phyloP scores from a whole-genome alignment of 371 early-diverging fungal species.

The Amoeboaphelidium occidentale region DNA sequence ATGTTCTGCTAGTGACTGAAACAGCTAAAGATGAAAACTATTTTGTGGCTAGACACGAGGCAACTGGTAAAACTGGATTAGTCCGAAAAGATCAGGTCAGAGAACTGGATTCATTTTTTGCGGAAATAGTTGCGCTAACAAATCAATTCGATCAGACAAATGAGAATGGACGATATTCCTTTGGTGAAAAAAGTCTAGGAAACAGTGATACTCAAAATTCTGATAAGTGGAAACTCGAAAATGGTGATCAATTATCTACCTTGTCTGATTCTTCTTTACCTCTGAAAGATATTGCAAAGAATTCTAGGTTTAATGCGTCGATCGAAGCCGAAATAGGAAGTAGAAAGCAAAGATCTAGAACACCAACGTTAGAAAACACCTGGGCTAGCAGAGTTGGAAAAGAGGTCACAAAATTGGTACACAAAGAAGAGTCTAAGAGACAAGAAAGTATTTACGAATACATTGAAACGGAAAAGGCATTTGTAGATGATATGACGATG shows the following conservation, averaged over 20 bases:
- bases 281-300: no score
- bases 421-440: background rate
- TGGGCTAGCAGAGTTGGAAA: background rate
- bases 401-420: background rate
- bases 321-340: no score
- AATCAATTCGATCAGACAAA: background rate
- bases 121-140: background rate
- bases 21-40: background rate
- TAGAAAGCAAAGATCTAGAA: no score
- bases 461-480: background rate
- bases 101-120: background rate
- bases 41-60: background rate
- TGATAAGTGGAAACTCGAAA: background rate
- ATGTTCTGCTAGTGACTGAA: background rate
- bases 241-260: background rate
- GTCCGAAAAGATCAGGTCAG: background rate
- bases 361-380: no score
- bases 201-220: background rate
- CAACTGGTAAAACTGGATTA: background rate
- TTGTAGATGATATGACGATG: background rate
- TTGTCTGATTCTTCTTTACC: background rate
- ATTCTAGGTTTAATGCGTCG: no score
- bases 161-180: background rate
- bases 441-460: background rate
- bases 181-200: background rate